Evolutionary conservation across 2,329 filamentous ascomycete genomes (phyloP).

Genomic region (Diplodia mutila): DNA sequence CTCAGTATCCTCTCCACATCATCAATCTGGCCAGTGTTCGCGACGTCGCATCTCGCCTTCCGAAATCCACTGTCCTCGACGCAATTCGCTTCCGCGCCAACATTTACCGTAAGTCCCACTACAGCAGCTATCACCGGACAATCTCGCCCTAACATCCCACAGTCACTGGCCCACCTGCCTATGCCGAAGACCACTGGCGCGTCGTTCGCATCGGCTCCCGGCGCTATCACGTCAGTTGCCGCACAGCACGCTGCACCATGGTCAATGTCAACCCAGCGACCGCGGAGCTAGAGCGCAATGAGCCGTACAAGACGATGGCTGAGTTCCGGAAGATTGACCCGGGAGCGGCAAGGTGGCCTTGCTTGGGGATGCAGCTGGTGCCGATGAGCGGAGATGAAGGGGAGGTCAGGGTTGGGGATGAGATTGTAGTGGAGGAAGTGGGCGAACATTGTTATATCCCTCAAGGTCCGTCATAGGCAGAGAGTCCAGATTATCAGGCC

Average conservation of each 20-base stretch:
- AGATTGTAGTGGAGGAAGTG: constrained; percentile 16
- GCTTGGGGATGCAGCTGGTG: constrained; percentile 69
- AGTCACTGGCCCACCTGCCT: constrained; percentile 66
- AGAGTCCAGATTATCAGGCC: neutral
- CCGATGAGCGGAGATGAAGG: constrained; percentile 48
- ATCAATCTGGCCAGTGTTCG: constrained; percentile 67
- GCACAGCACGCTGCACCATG: constrained; percentile 71
- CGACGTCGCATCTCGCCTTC: constrained; percentile 62
- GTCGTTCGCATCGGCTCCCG: constrained; percentile 57
- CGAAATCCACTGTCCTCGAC: constrained; percentile 61
- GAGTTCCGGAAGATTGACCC: constrained; percentile 63
- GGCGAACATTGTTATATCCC: constrained; percentile 22
- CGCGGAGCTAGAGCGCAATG: constrained; percentile 58
- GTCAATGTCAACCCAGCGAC: constrained; percentile 70
- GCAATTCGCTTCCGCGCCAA: constrained; percentile 71
- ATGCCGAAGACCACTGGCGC: constrained; percentile 73
- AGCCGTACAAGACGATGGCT: constrained; percentile 64
- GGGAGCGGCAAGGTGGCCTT: constrained; percentile 60
- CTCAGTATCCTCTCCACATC: constrained; percentile 68
- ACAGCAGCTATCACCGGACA: neutral
- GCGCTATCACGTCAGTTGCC: constrained; percentile 60
- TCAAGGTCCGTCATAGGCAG: constrained; percentile 15
- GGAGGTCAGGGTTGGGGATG: constrained; percentile 27
- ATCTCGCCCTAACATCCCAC: neutral
- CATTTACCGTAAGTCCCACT: constrained; percentile 63